phyloP scores from a whole-genome alignment of 257 asterid genomes.

The Salvia rosmarinus region DNA sequence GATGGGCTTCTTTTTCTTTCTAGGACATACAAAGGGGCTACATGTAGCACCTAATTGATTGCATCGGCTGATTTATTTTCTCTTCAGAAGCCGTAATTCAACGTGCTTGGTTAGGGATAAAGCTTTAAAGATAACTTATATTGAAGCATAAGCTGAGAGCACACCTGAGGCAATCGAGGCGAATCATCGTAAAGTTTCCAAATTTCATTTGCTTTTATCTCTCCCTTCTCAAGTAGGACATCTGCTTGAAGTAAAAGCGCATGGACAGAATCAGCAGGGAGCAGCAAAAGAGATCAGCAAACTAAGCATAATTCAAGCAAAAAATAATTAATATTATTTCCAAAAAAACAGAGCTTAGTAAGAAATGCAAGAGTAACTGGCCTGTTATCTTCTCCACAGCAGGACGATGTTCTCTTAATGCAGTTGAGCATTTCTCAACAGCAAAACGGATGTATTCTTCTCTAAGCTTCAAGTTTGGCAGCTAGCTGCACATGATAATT shows the following conservation, averaged over 20 bases:
- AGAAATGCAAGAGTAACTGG: slow-evolving; percentile 38
- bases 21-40: neutral
- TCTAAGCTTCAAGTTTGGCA: slow-evolving; percentile 90
- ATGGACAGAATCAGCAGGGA: slow-evolving; percentile 38
- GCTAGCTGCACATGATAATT: slow-evolving; percentile 64
- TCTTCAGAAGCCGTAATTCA: slow-evolving; percentile 10
- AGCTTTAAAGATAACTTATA: slow-evolving; percentile 6
- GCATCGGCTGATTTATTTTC: neutral
- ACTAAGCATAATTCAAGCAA: slow-evolving; percentile 21
- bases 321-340: slow-evolving; percentile 24
- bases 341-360: slow-evolving; percentile 25
- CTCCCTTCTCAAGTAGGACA: slow-evolving; percentile 81
- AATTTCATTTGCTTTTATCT: slow-evolving; percentile 84
- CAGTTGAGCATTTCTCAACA: slow-evolving; percentile 75
- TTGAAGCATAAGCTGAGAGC: slow-evolving; percentile 27
- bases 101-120: slow-evolving; percentile 23
- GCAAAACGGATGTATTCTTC: slow-evolving; percentile 92
- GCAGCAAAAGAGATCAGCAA: slow-evolving; percentile 24
- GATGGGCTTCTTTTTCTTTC: neutral
- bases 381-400: slow-evolving; percentile 95
- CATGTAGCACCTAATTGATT: neutral
- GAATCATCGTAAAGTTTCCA: slow-evolving; percentile 72
- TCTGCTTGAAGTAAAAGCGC: slow-evolving; percentile 56
- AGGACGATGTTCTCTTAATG: slow-evolving; percentile 62
- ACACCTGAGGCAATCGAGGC: slow-evolving; percentile 78